Evolutionary conservation across 345 rosid species (phyloP).

Genomic region (Rhodamnia rubescens): DNA sequence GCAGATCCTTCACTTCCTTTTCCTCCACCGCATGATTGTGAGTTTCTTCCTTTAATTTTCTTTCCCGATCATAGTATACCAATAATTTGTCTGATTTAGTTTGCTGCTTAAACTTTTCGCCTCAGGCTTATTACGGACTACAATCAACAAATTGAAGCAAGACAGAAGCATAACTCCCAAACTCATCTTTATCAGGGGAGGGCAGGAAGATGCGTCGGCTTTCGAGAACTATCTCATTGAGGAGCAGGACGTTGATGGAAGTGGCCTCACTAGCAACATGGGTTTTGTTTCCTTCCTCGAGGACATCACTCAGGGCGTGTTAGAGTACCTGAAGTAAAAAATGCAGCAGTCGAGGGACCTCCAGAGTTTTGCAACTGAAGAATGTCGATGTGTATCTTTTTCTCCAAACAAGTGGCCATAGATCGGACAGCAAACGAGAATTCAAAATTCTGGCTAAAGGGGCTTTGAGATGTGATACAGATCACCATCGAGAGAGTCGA

Average conservation of each 20-base stretch:
- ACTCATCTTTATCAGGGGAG: constrained; percentile 73
- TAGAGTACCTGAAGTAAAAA: constrained; percentile 73
- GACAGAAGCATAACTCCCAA: constrained; percentile 80
- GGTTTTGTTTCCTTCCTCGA: constrained; percentile 95
- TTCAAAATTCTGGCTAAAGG: neutral
- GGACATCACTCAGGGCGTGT: constrained; percentile 60
- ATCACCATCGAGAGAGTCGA: neutral
- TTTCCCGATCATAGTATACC: neutral
- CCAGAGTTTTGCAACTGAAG: neutral
- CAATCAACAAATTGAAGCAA: constrained; percentile 84
- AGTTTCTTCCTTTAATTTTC: constrained; percentile 12
- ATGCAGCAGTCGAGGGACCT: neutral
- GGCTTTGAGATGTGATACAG: neutral
- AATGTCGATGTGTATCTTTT: neutral
- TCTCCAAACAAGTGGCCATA: neutral
- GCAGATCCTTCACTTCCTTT: constrained; percentile 80
- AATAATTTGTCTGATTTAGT: neutral
- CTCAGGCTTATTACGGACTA: constrained; percentile 62
- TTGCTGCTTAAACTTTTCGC: neutral
- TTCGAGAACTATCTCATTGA: constrained; percentile 90
- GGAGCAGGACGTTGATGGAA: constrained; percentile 95
- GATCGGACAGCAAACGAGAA: neutral
- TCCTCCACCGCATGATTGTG: constrained; percentile 95
- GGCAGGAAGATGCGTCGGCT: constrained; percentile 67
- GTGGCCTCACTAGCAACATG: constrained; percentile 70